Base-by-base conservation (phyloP, 768 basidiomycete species). In the Neoboletus magnificus region DNA sequence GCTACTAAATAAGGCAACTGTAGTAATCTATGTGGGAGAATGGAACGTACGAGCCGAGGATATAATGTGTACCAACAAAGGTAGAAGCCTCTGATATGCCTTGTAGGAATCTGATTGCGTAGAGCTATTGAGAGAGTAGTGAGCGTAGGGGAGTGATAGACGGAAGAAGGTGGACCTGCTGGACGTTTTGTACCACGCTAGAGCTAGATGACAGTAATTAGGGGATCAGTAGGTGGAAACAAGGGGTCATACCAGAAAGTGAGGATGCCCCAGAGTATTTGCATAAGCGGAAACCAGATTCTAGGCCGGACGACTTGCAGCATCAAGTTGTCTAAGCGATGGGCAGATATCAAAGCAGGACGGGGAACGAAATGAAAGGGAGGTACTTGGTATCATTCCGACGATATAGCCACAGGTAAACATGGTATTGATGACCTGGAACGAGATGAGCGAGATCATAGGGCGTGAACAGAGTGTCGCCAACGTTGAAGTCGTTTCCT, bases 361-460 rank as follows among this genome's bases (percentile, higher is more conserved):
- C 33, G 3, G 25, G 35, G 18, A 18, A 56, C 15, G 27, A 47
- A 30, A 23, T 25, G 23, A 11, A 43, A 35, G 20, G 11, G 8
- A 48, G 68, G 57, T 62, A 85, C 84, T 86, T 41, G 83, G 84
- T 66, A 87, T 82, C 83, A 86, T 86, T 56, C 86, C 87, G 39
- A 89, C 69, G 54, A 87, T 84, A 65, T 90, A 89, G 3, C 87
- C 87, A 61, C 85, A 88, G 6, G 85, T 86, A 60, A 87, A 88
- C 44, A 85, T 77, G 10, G 84, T 84, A 65, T 84, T 85, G 56
- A 89, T 80, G 77, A 84, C 79, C 81, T 83, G 59, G 35, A 15
- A 27, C 1, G 37, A 9, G 5, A 15, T 27, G 22, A 52, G 47
- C 9, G 15, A 36, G 39, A n/a, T 3, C 13, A 41, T 13, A 36